Percentiles rank a stretch among this genome's conserved stretches.
Conservation (phyloP, 441 rosid species). For the Gossypium trilobum region DNA sequence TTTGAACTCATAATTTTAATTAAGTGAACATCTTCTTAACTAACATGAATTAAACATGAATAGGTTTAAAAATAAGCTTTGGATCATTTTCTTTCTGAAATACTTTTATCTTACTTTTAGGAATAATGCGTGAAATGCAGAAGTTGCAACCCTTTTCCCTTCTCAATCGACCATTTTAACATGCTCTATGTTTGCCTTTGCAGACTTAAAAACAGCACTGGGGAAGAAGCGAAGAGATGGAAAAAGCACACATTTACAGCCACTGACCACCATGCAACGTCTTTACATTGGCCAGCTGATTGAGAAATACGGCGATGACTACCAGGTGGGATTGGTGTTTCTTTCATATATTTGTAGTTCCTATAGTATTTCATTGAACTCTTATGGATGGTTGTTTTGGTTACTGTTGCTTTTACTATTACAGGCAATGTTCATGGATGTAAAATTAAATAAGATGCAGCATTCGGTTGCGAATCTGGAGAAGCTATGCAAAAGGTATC, state of each 20-base stretch:
- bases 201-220: constrained; percentile 77
- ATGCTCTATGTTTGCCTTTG: constrained; percentile 10
- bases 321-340: constrained; percentile 39
- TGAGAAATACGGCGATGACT: constrained; percentile 69
- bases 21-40: too few relatives aligned
- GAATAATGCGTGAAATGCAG: neutral
- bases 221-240: constrained; percentile 89
- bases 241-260: constrained; percentile 56
- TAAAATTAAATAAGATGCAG: constrained; percentile 85
- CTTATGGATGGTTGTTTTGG: neutral
- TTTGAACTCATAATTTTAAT: too few relatives aligned
- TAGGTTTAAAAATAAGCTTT: too few relatives aligned
- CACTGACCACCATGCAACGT: constrained; percentile 73
- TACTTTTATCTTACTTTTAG: neutral
- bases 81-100: neutral
- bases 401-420: constrained; percentile 12
- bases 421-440: constrained; percentile 87
- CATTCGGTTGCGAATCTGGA: constrained; percentile 62
- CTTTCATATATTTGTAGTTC: neutral
- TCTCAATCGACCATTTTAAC: neutral
- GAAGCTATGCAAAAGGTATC: constrained; percentile 67
- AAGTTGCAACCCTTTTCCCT: neutral
- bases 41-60: too few relatives aligned
- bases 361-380: neutral
- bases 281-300: constrained; percentile 40